Base-by-base conservation (phyloP, 78 protist genomes). In the Mantamonas sphyraenae region DNA sequence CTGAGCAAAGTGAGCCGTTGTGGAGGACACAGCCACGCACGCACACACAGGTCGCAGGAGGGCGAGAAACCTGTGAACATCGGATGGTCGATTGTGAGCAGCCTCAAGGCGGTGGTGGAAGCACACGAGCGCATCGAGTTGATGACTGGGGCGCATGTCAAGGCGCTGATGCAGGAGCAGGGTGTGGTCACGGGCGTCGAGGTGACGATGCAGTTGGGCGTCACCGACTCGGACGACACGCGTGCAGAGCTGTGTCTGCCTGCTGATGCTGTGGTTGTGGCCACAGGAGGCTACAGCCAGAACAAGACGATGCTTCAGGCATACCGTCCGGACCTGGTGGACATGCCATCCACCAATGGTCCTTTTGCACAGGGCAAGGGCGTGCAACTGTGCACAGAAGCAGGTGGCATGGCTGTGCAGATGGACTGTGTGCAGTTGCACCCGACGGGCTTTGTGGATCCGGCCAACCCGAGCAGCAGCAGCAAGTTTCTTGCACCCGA, bases 321-420 rank as follows among this genome's bases (percentile, higher is more conserved):
- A 2, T 47, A 69, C 60, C 61, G 71, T 10, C 88, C 85, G 20
- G 79, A 84, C 40, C 30, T 72, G 26, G 39, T 30, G 39, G 20
- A n/a, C 4, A 53, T 82, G 22, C 79, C 93, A 19, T 84, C 96
- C 12, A 91, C 96, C 28, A 91, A 91, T 81, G 92, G 92, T 7
- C 47, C n/a, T n/a, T n/a, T n/a, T n/a, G n/a, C n/a, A n/a, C n/a
- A n/a, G n/a, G n/a, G n/a, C n/a, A 45, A 76, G 56, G 87, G 86
- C 26, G 34, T n/a, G 50, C 31, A 34, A 7, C 22, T 77, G 40
- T 82, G 88, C 7, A 88, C 90, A 2, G 59, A 64, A 4, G 19
- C n/a, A n/a, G 64, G 35, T 7, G 39, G 40, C n/a, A n/a, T n/a
- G n/a, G n/a, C n/a, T n/a, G n/a, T n/a, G n/a, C 59, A 80, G 62